phyloP scores from a whole-genome alignment of 768 basidiomycete genomes.

The Gelatoporia subvermispora region DNA sequence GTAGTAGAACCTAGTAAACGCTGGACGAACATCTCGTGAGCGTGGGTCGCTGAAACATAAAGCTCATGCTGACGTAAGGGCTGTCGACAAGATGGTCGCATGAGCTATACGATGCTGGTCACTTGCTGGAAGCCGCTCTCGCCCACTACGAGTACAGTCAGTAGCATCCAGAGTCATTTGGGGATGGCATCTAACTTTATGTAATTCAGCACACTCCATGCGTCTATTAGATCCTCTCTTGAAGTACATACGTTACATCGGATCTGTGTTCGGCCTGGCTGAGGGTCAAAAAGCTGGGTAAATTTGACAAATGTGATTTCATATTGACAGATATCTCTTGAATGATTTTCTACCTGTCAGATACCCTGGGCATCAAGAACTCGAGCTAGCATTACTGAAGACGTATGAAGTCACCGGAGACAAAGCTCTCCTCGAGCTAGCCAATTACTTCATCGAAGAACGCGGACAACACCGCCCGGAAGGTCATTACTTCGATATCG shows the following conservation, averaged over 20 bases:
- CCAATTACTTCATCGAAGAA: conserved; percentile 16
- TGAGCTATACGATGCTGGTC: conserved; percentile 18
- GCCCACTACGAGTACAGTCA: conserved; percentile 14
- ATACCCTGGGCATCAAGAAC: conserved; percentile 18
- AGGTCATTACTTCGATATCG: conserved; percentile 14
- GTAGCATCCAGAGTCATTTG: too few relatives aligned
- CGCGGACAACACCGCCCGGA: conserved; percentile 10
- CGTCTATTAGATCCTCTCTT: conserved; percentile 11
- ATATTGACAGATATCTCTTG: neutral
- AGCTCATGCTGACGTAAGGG: neutral
- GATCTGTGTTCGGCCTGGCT: conserved; percentile 10
- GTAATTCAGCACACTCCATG: conserved; percentile 8
- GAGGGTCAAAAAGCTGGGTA: conserved; percentile 15
- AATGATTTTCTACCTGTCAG: neutral
- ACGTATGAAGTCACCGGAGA: conserved; percentile 10
- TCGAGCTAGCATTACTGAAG: conserved; percentile 15
- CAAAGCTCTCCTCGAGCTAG: conserved; percentile 7
- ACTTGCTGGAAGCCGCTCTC: conserved; percentile 18
- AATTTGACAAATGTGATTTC: too few relatives aligned
- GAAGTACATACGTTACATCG: conserved; percentile 15
- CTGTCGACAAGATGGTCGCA: conserved; percentile 13
- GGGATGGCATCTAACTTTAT: too few relatives aligned
- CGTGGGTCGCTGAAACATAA: neutral
- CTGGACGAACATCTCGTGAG: conserved; percentile 18
- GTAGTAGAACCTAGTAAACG: conserved; percentile 16